Base-by-base conservation (phyloP, 2,329 filamentous ascomycete species). In the Penicillium verrucosum region DNA sequence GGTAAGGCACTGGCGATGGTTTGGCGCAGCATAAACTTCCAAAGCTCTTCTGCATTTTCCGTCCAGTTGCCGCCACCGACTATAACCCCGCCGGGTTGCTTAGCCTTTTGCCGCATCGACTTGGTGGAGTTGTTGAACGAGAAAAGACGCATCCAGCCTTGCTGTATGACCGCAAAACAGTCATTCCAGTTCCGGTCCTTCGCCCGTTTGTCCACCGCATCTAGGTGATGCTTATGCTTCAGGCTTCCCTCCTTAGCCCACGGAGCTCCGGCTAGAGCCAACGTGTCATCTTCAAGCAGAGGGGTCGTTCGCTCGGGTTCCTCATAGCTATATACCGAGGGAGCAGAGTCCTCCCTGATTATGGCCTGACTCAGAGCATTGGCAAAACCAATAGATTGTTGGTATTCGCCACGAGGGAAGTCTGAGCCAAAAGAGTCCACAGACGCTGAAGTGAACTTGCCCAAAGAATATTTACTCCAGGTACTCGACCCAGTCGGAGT, bases 41-140 rank as follows among this genome's bases (percentile, higher is more conserved):
- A 92, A 10, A 97, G 81, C 62, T 87, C 90, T 62, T 96, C 92
- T 5, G 94, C 94, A 70, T 96, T 97, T 65, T 97, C 92, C 73
- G 93, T 93, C 94, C 94, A 99, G 73, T 99, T 97, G 25, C 94
- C 94, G 59, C 94, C 94, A 63, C 94, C 94, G 2, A 97, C 94
- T 7, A 89, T 82, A 29, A 87, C 84, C 12, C 85, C 86, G 10
- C 82, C 82, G 56, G 76, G 77, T 59, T 79, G 80, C 57, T 80
- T 68, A 73, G 79, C 60, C 84, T 90, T 92, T 64, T 86, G 82
- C 6, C 71, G 69, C 65, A 86, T 78, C 1, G 89, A 90, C 72
- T 94, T 94, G 61, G 79, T 78, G 42, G 86, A 87, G n/a, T 86
- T 82, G 45, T 86, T 88, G 76, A 99, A 99, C 0, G 92, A 95